Conservation (phyloP, 805 yeast species). For the Starmerella floris region DNA sequence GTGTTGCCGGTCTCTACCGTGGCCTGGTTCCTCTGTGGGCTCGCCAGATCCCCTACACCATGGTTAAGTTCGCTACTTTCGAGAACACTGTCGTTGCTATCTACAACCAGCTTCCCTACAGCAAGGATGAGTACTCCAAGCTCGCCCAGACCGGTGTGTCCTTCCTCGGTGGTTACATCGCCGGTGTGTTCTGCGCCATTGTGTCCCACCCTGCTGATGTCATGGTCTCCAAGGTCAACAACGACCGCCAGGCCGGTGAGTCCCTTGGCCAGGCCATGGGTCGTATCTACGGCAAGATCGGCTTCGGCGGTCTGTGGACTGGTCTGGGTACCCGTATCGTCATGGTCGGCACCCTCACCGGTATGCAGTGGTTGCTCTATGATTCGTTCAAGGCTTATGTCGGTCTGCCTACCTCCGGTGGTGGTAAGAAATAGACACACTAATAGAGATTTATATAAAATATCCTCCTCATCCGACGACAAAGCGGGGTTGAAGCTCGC, state of each 20-base stretch:
- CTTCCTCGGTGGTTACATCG: slow-evolving; percentile 89
- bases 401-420: slow-evolving; percentile 95
- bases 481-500: neutral
- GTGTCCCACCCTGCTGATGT: slow-evolving; percentile 99
- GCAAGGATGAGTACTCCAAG: slow-evolving; percentile 55
- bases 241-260: slow-evolving; percentile 54
- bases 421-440: slow-evolving; percentile 31
- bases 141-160: slow-evolving; percentile 87
- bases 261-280: slow-evolving; percentile 49
- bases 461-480: neutral
- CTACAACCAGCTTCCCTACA: slow-evolving; percentile 58
- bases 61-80: slow-evolving; percentile 92
- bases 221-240: slow-evolving; percentile 85
- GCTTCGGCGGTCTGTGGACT: slow-evolving; percentile 86
- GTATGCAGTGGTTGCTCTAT: slow-evolving; percentile 92
- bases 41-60: slow-evolving; percentile 96
- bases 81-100: slow-evolving; percentile 79
- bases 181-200: slow-evolving; percentile 91
- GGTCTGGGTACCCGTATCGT: slow-evolving; percentile 88
- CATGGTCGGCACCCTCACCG: slow-evolving; percentile 96
- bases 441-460: neutral
- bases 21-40: slow-evolving; percentile 90
- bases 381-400: slow-evolving; percentile 91
- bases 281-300: slow-evolving; percentile 70
- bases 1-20: slow-evolving; percentile 64